Conservation (phyloP, 2,329 filamentous ascomycete genomes). For the Colletotrichum orchidophilum region DNA sequence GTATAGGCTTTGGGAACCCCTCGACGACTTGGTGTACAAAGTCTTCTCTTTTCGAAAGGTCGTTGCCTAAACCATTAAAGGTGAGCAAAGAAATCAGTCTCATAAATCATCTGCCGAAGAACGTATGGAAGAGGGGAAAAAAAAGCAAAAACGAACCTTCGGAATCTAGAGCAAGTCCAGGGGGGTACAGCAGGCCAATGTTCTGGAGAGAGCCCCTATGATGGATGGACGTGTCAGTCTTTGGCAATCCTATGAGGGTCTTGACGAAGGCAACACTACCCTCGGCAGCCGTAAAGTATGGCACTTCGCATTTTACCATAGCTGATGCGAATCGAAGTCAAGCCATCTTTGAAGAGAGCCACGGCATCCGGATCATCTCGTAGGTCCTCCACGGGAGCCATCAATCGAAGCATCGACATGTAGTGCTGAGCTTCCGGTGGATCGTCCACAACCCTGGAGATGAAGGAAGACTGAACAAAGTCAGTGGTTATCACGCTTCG, state of each 20-base stretch:
- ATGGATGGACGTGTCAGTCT: background rate
- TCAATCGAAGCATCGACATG: background rate
- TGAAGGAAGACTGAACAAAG: background rate
- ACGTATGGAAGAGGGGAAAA: too few species aligned
- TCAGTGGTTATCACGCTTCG: background rate
- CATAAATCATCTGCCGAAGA: too few species aligned
- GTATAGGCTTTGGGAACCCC: background rate
- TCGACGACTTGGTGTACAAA: background rate
- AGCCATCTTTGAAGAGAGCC: background rate
- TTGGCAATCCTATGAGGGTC: background rate
- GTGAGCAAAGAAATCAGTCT: background rate
- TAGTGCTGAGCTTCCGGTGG: background rate
- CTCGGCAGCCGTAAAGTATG: background rate
- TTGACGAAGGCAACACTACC: background rate
- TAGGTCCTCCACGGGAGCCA: background rate
- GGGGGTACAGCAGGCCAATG: background rate
- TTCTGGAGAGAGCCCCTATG: background rate
- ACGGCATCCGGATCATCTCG: background rate
- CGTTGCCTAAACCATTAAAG: background rate
- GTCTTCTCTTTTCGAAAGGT: background rate
- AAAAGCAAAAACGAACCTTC: background rate
- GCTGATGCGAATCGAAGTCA: background rate
- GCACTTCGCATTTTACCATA: background rate
- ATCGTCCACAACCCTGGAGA: background rate
- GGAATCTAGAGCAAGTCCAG: background rate